Evolutionary conservation across 2,329 filamentous ascomycete genomes (phyloP).

Genomic region (Trichophaea hybrida): DNA sequence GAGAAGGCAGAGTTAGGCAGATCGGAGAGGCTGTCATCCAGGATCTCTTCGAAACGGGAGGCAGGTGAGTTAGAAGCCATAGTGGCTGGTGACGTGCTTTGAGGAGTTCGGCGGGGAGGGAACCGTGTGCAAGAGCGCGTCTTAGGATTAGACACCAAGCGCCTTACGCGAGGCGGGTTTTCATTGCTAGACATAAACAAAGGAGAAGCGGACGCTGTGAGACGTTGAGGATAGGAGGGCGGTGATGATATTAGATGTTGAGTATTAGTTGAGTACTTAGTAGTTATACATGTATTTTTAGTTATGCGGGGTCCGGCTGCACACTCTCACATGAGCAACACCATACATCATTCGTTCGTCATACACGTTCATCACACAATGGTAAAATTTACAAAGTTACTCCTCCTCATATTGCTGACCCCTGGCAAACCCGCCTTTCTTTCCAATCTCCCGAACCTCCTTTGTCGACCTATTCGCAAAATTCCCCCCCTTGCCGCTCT

Average conservation of each 20-base stretch:
- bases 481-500: constrained; percentile 36
- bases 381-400: not conserved
- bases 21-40: not conserved
- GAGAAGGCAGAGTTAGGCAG: not conserved
- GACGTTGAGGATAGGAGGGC: no score
- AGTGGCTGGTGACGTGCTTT: not conserved
- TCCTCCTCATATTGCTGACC: not conserved
- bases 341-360: not conserved
- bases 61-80: not conserved
- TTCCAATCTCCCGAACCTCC: constrained; percentile 37
- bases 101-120: not conserved
- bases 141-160: not conserved
- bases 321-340: not conserved
- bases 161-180: not conserved
- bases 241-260: no score
- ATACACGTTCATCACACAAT: not conserved
- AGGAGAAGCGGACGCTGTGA: not conserved
- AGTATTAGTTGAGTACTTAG: no score
- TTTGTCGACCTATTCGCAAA: constrained; percentile 40
- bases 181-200: not conserved
- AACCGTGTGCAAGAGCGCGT: not conserved
- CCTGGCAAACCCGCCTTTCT: constrained; percentile 36
- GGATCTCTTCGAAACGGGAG: constrained; percentile 13
- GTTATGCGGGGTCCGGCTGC: no score
- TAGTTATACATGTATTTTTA: no score